phyloP scores from a whole-genome alignment of 2,329 filamentous ascomycete genomes.

The Neonectria hederae region DNA sequence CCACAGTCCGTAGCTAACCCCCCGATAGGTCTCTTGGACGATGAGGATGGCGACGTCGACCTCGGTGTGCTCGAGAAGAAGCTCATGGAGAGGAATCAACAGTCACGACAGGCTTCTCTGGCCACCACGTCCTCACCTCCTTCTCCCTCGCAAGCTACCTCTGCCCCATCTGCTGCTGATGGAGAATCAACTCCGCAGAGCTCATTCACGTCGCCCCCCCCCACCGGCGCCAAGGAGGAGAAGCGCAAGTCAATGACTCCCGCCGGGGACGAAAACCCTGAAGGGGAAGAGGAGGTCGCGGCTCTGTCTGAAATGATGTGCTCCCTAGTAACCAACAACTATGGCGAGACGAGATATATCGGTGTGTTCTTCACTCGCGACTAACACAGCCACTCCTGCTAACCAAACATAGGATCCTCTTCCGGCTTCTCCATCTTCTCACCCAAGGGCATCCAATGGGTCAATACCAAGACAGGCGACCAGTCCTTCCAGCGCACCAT shows the following conservation, averaged over 20 bases:
- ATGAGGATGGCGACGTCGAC: constrained; percentile 89
- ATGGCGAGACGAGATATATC: constrained; percentile 94
- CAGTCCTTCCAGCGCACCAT: constrained; percentile 96
- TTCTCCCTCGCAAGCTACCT: constrained; percentile 60
- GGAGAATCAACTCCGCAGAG: constrained; percentile 62
- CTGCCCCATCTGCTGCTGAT: constrained; percentile 50
- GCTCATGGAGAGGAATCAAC: constrained; percentile 65
- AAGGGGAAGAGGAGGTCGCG: constrained; percentile 73
- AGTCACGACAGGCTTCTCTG: constrained; percentile 60
- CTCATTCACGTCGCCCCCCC: constrained; percentile 62
- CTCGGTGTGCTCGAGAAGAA: constrained; percentile 87
- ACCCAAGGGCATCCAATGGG: constrained; percentile 97
- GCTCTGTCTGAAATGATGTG: constrained; percentile 98
- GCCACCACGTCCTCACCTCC: constrained; percentile 58
- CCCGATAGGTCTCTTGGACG: constrained; percentile 75
- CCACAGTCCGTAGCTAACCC: constrained; percentile 21
- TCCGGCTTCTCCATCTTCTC: constrained; percentile 99
- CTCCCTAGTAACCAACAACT: constrained; percentile 93
- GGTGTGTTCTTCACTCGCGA: constrained; percentile 62
- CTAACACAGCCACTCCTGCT: constrained; percentile 11
- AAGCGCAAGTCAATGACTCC: constrained; percentile 43
- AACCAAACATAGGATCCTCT: constrained; percentile 76
- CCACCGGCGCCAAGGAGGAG: constrained; percentile 51
- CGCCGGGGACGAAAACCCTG: constrained; percentile 39
- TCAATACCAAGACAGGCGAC: constrained; percentile 98